These are phyloP conservation scores for Nelumbo lutea DNA, from an alignment of 164 flowering plant genomes.

Conservation along the genomic window DNA sequence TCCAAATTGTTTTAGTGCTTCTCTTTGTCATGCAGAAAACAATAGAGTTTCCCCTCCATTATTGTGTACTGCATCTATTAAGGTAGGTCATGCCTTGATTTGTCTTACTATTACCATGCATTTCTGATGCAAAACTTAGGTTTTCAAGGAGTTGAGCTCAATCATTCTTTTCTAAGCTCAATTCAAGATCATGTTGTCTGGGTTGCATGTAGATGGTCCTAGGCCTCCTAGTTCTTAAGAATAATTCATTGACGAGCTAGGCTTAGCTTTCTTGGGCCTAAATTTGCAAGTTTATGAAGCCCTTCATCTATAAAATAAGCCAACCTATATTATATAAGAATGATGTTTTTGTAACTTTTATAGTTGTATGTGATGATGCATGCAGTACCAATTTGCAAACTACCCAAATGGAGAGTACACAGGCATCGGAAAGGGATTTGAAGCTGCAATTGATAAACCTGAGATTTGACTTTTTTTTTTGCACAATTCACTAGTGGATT, in stretches of 20 bases:
- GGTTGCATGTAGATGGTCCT: no score
- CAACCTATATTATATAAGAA: no score
- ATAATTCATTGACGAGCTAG: no score
- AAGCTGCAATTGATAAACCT: constrained; percentile 66
- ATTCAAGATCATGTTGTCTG: no score
- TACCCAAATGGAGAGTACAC: constrained; percentile 42
- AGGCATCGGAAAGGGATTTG: constrained; percentile 44
- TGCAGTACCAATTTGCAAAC: constrained; percentile 62
- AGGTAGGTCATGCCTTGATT: constrained; percentile 38
- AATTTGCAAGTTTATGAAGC: no score
- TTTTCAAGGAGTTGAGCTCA: no score
- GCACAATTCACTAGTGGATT: constrained; percentile 64
- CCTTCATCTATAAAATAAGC: no score
- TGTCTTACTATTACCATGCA: not conserved
- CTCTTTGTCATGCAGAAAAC: constrained; percentile 52
- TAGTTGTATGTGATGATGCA: no score
- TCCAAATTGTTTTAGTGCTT: constrained; percentile 43
- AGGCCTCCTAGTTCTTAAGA: no score
- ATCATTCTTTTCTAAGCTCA: no score
- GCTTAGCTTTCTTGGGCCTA: no score
- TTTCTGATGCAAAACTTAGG: not conserved
- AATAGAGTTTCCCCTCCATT: constrained; percentile 44
- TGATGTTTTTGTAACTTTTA: not conserved
- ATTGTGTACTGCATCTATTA: constrained; percentile 78
- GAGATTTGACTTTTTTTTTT: constrained; percentile 59